A percentile compares a stretch with the other conserved stretches of the same genome.
These are phyloP conservation scores for Hyphopichia homilentoma DNA, from an alignment of 805 yeast genomes.

Conservation along the genomic window DNA sequence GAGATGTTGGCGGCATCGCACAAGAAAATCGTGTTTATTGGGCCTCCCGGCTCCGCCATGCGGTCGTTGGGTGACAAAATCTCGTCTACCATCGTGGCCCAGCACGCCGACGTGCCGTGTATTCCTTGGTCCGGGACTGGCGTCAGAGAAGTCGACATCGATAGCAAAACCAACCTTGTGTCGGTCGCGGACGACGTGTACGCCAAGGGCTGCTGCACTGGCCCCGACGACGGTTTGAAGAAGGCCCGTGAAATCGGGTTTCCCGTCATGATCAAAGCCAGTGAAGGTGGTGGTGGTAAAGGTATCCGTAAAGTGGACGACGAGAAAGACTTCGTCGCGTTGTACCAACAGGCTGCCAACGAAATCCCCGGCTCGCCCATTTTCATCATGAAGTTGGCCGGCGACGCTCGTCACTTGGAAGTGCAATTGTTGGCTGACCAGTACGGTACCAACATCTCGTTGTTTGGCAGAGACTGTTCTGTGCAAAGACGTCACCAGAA, in stretches of 20 bases:
- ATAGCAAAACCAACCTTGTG: constrained; percentile 69
- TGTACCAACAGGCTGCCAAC: constrained; percentile 34
- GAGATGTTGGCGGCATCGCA: constrained; percentile 93
- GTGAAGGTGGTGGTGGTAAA: constrained; percentile 29
- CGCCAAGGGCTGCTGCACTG: constrained; percentile 79
- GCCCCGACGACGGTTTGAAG: constrained; percentile 83
- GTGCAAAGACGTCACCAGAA: constrained; percentile 27
- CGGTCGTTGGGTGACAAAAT: constrained; percentile 99
- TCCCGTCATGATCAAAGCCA: constrained; percentile 23
- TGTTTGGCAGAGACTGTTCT: constrained; percentile 26
- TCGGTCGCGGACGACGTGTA: constrained; percentile 84
- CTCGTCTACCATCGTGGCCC: constrained; percentile 97
- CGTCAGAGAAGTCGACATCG: constrained; percentile 74
- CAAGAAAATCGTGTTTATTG: constrained; percentile 86
- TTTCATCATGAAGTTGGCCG: constrained; percentile 20
- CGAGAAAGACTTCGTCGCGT: constrained; percentile 12
- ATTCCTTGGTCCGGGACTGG: constrained; percentile 99
- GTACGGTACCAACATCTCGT: constrained; percentile 17
- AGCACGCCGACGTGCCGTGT: constrained; percentile 97
- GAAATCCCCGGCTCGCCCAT: constrained; percentile 17
- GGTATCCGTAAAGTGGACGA: constrained; percentile 12
- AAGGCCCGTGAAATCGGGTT: constrained; percentile 26
- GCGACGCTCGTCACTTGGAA: constrained; percentile 22
- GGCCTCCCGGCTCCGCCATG: constrained; percentile 99
- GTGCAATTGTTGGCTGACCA: constrained; percentile 25